Base-by-base conservation (phyloP, 768 basidiomycete species). In the Russula olivacea region DNA sequence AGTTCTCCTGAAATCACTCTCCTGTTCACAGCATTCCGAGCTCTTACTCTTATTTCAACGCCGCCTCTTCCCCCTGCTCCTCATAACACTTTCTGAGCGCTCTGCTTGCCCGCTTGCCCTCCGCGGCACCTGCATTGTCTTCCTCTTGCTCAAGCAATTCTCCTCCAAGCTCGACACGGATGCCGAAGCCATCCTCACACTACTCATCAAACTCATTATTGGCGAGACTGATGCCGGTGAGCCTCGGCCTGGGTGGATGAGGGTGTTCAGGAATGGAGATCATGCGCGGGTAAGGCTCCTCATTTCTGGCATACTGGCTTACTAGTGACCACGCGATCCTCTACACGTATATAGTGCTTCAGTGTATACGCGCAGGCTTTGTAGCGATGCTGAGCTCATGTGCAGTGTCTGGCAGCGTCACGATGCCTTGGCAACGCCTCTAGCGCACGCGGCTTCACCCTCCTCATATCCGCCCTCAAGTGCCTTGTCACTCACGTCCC, bases 401-500 rank as follows among this genome's bases (percentile, higher is more conserved):
- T 64, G 66, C 19, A n/a, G 61, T 41, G 47, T 66, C 10, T 68
- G 64, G 66, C 57, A 59, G 36, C 53, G 58, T 41, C 60, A 28
- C 28, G 28, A 28, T 21, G 53, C 53, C 8, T 23, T 38, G 30
- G 45, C 14, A n/a, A 11, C 12, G 87, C 23, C 2, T 72, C 79
- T 0, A 83, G 83, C 41, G 84, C 87, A 19, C 87, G 81, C 91
- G n/a, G n/a, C 10, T 89, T 95, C 70, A 83, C 79, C 9, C 83
- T 85, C 17, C 80, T 98, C 49, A 82, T 98, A 45, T 84, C 90
- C 0, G 85, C 91, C 0, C 77, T 99, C 59, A 93, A 93, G 68
- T 83, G 93, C n/a, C 77, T 98, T 6, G 81, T 94, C 10, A 93
- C 92, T 94, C 97, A 74, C 94, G 88, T 65, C 96, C 96, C 0